Conservation (phyloP, 2,329 filamentous ascomycete species). For the Apiospora kogelbergensis region DNA sequence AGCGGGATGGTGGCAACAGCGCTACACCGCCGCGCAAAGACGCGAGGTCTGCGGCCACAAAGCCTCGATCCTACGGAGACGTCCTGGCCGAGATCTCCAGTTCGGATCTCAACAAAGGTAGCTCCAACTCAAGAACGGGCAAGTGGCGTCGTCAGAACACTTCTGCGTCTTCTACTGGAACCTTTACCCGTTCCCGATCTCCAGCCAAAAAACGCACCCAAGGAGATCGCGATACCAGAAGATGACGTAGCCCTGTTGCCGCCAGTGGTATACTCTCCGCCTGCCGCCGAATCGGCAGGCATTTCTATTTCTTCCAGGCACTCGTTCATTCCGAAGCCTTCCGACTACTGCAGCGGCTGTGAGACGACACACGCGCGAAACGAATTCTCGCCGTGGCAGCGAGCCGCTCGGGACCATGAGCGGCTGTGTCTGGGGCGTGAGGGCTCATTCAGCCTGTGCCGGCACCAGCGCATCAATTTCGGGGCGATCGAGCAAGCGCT, state of each 20-base stretch:
- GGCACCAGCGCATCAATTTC: constrained; percentile 1
- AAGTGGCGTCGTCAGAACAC: not conserved
- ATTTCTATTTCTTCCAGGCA: not conserved
- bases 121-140: not conserved
- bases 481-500: constrained; percentile 3
- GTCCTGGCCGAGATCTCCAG: not conserved
- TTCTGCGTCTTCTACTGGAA: not conserved
- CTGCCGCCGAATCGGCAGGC: not conserved
- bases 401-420: not conserved
- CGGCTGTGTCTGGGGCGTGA: constrained; percentile 7
- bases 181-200: not conserved
- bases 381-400: constrained; percentile 5
- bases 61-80: not conserved
- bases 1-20: not conserved
- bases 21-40: not conserved
- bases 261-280: not conserved
- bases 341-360: constrained; percentile 5
- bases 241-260: not conserved
- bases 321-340: not conserved
- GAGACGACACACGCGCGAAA: not conserved
- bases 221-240: not conserved
- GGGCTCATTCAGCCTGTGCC: constrained; percentile 9
- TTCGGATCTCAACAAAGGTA: not conserved
- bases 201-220: not conserved
- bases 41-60: not conserved